Evolutionary conservation across 2,329 filamentous ascomycete species (phyloP), one percentile per base, ranked within the genome.

Genomic region (Shiraia sp.): DNA sequence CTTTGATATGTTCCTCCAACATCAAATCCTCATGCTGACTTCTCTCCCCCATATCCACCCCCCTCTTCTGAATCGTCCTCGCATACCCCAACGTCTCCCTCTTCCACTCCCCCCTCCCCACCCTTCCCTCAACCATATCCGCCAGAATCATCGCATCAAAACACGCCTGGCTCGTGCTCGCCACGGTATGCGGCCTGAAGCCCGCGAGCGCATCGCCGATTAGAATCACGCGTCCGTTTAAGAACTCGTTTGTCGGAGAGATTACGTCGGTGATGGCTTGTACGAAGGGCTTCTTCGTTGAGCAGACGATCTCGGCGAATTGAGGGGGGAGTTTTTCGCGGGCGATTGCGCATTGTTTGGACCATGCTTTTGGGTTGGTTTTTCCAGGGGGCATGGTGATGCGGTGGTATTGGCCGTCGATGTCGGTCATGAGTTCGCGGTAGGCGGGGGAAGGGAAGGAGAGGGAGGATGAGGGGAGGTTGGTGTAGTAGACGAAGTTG

Each of bases 401-500:
- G 22, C 57, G 59, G 49, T 76, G 73, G 3, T 55, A 49, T 24
- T 58, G 55, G 9, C 72, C 72, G 15, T 73, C 50, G 3, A 60
- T 45, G 42, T 76, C 74, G 2, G 75, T 78, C 63, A 78, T 72
- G 6, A 75, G 51, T 1, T 71, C 68, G 7, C 57, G 53, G 16
- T 75, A 63, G 14, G 72, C 72, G 2, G 56, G 27, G 1, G 70
- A 70, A 6, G 55, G 63, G n/a, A 73, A 65, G 28, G 49, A 46
- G 4, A 63, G 38, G 2, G 53, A 57, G 9, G 39, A 23, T 1
- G 59, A 52, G 0, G 59, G 47, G 17, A 72, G 63, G 47, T 76
- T 74, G 37, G 59, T 67, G 57, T 78, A 79, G 65, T 73, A 76
- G 1, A 78, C 71, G 47, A 68, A 76, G 42, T 77, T 78, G 47